Conservation (phyloP, 169 alveolate species). For the Theileria sp. region DNA sequence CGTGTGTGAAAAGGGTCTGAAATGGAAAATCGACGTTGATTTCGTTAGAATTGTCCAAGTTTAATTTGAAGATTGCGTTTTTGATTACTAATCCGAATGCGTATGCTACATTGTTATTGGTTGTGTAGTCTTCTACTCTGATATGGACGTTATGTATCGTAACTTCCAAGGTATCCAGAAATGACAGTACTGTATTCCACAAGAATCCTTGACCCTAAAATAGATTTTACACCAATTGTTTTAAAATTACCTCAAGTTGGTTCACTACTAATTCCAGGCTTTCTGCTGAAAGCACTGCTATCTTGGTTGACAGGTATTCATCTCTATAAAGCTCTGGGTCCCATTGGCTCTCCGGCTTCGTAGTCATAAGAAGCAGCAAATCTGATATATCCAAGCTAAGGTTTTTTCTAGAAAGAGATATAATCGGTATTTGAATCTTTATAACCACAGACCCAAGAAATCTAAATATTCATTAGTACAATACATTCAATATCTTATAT, state of each 20-base stretch:
- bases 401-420: constrained; percentile 54
- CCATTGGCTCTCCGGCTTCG: constrained; percentile 65
- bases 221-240: neutral
- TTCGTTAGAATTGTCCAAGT: neutral
- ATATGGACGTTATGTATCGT: constrained; percentile 59
- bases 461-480: neutral
- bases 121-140: constrained; percentile 66
- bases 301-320: constrained; percentile 46
- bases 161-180: constrained; percentile 62
- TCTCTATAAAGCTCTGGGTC: constrained; percentile 50
- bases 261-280: constrained; percentile 49
- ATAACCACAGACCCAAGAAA: constrained; percentile 40
- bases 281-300: constrained; percentile 62
- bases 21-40: constrained; percentile 40
- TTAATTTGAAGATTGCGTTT: constrained; percentile 38
- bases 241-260: constrained; percentile 49
- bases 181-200: constrained; percentile 64
- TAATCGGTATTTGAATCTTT: constrained; percentile 50
- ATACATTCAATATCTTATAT: neutral
- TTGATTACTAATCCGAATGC: constrained; percentile 55
- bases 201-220: constrained; percentile 60
- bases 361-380: constrained; percentile 49
- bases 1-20: constrained; percentile 29
- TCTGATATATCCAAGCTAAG: constrained; percentile 47
- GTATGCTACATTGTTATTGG: constrained; percentile 55